These are phyloP conservation scores for Diaporthe sp. DNA, from an alignment of 2,329 filamentous ascomycete species.

Conservation along the genomic window DNA sequence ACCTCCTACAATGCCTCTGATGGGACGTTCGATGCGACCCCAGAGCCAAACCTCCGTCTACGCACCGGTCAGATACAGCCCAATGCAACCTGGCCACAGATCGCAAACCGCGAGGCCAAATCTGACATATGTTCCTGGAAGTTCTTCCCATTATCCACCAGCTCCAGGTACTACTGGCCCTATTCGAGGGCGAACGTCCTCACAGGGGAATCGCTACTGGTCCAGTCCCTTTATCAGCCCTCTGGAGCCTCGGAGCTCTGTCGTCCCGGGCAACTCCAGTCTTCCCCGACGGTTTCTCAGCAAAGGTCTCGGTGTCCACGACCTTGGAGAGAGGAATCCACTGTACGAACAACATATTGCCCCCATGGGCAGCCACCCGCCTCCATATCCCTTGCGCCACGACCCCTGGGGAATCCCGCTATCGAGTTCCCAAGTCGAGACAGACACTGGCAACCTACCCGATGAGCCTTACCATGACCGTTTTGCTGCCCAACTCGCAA, in stretches of 20 bases:
- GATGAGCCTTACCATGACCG: neutral
- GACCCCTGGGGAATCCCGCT: too few species aligned
- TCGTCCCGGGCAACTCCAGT: neutral
- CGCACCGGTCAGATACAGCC: neutral
- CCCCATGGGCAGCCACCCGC: neutral
- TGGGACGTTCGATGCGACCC: neutral
- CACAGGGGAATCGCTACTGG: neutral
- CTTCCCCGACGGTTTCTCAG: neutral
- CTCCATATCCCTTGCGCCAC: too few species aligned
- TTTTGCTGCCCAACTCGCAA: neutral
- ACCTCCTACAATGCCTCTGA: neutral
- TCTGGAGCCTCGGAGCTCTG: neutral
- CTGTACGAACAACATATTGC: neutral
- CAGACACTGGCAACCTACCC: too few species aligned
- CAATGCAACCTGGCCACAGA: neutral
- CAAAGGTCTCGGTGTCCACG: neutral
- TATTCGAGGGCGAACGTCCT: neutral
- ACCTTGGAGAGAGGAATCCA: too few species aligned
- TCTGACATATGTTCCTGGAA: neutral
- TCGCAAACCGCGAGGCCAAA: neutral
- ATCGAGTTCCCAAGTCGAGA: neutral
- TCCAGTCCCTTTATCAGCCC: too few species aligned
- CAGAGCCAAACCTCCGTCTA: neutral
- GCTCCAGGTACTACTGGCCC: neutral
- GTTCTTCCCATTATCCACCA: too few species aligned